Evolutionary conservation across 1,284 basidiomycete genomes (phyloP).

Genomic region (Leccinum solheimii): DNA sequence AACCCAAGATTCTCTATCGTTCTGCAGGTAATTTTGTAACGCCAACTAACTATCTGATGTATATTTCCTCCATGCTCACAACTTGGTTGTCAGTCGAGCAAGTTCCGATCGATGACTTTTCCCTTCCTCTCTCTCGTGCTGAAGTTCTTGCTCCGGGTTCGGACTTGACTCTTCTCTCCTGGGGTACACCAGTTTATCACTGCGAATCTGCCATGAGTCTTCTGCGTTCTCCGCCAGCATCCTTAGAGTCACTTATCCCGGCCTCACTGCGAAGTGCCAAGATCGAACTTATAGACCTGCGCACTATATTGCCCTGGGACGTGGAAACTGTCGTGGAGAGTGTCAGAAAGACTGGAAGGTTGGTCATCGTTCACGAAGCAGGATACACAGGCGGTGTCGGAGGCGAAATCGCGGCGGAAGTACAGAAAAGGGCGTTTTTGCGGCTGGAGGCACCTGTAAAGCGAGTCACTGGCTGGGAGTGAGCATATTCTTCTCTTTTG

Average conservation of each 20-base stretch:
- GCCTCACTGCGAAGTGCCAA: constrained; percentile 65
- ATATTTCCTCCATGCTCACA: constrained; percentile 15
- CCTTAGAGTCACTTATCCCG: constrained; percentile 72
- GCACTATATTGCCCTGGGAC: constrained; percentile 91
- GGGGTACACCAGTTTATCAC: constrained; percentile 91
- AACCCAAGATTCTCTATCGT: constrained; percentile 89
- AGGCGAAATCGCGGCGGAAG: constrained; percentile 82
- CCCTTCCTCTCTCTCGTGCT: constrained; percentile 76
- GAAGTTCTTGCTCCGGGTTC: constrained; percentile 75
- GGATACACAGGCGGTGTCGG: constrained; percentile 84
- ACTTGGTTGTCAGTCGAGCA: constrained; percentile 69
- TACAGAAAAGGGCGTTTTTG: constrained; percentile 85
- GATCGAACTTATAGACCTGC: constrained; percentile 88
- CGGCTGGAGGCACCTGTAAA: constrained; percentile 86
- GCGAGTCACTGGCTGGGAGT: constrained; percentile 91
- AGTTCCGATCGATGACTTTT: constrained; percentile 87
- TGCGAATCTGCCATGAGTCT: constrained; percentile 80
- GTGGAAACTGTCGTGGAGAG: constrained; percentile 78
- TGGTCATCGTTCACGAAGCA: constrained; percentile 92
- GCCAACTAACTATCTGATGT: neutral
- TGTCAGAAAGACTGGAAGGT: constrained; percentile 77
- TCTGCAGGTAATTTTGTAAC: constrained; percentile 55
- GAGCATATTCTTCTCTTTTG: constrained; percentile 40
- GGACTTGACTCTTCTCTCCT: constrained; percentile 87
- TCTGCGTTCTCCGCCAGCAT: constrained; percentile 63